Evolutionary conservation across 1,139 yeast species (phyloP).

Genomic region (Suhomyces ambrosiae): DNA sequence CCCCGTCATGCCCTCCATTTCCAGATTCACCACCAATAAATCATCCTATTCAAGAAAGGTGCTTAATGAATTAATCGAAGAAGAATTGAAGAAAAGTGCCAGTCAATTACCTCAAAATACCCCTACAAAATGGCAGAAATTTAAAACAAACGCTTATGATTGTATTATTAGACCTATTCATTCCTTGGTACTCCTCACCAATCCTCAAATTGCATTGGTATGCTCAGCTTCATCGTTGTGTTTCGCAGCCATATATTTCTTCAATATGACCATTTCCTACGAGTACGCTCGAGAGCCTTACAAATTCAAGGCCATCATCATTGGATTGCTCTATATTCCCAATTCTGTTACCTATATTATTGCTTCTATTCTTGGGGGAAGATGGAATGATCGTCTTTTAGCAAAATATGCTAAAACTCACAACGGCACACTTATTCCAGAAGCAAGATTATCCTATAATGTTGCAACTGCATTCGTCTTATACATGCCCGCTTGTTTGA

Average conservation of each 20-base stretch:
- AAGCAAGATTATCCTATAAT: constrained; percentile 77
- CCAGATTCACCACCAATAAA: constrained; percentile 38
- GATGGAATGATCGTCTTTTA: constrained; percentile 71
- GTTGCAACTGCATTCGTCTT: constrained; percentile 63
- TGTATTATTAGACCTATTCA: constrained; percentile 49
- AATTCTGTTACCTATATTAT: constrained; percentile 75
- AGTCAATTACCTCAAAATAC: constrained; percentile 7
- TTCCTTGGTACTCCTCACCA: constrained; percentile 53
- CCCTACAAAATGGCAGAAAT: constrained; percentile 22
- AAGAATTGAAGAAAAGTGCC: constrained; percentile 19
- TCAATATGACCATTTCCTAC: constrained; percentile 73
- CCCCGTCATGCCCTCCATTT: constrained; percentile 40
- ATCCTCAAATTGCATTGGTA: constrained; percentile 75
- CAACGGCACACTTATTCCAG: constrained; percentile 71
- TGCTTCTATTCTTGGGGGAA: constrained; percentile 77
- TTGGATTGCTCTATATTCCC: constrained; percentile 81
- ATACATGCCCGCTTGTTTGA: constrained; percentile 66
- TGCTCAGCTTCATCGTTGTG: constrained; percentile 66
- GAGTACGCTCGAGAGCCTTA: constrained; percentile 68
- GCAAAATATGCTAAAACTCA: constrained; percentile 54
- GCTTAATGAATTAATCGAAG: constrained; percentile 27
- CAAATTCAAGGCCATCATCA: constrained; percentile 61
- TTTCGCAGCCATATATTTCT: constrained; percentile 69
- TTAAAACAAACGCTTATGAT: too few relatives aligned
- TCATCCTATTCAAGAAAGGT: constrained; percentile 35